Conservation (phyloP, 768 basidiomycete species). For the Crassisporium funariophilum region DNA sequence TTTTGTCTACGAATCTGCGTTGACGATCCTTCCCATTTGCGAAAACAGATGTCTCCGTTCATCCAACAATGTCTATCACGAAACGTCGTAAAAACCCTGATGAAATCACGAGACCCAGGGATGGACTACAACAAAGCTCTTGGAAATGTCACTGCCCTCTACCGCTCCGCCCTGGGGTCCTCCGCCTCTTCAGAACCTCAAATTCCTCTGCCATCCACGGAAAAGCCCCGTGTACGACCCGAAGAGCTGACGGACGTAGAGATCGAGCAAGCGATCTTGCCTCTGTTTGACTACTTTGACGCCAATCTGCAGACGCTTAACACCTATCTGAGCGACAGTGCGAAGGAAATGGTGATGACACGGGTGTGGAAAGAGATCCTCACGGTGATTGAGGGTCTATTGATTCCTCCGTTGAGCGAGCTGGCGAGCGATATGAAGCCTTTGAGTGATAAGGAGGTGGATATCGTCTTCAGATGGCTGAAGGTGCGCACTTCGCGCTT, state of each 20-base stretch:
- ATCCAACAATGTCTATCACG: conserved; percentile 86
- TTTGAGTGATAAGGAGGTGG: conserved; percentile 92
- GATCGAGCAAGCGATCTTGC: conserved; percentile 89
- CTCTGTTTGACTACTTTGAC: conserved; percentile 96
- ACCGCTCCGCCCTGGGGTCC: conserved; percentile 76
- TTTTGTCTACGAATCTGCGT: background rate
- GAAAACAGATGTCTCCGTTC: conserved; percentile 85
- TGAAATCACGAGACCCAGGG: conserved; percentile 59
- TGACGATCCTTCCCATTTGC: background rate
- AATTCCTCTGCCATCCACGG: conserved; percentile 70
- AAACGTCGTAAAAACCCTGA: conserved; percentile 70
- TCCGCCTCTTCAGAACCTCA: conserved; percentile 66
- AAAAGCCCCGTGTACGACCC: conserved; percentile 77
- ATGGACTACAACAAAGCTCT: conserved; percentile 91
- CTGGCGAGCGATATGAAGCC: conserved; percentile 88
- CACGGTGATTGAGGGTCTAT: conserved; percentile 78
- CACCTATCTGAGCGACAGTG: conserved; percentile 78
- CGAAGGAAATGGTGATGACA: conserved; percentile 91
- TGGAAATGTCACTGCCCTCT: conserved; percentile 78
- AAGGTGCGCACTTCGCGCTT: conserved; percentile 53
- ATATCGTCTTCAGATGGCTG: conserved; percentile 98
- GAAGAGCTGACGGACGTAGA: conserved; percentile 90
- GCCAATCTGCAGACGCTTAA: conserved; percentile 90
- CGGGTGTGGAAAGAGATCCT: conserved; percentile 97
- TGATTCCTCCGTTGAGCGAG: conserved; percentile 90